Evolutionary conservation across 2,329 filamentous ascomycete genomes (phyloP), one percentile per base, ranked within the genome.

Genomic region (Nakataea oryzae): DNA sequence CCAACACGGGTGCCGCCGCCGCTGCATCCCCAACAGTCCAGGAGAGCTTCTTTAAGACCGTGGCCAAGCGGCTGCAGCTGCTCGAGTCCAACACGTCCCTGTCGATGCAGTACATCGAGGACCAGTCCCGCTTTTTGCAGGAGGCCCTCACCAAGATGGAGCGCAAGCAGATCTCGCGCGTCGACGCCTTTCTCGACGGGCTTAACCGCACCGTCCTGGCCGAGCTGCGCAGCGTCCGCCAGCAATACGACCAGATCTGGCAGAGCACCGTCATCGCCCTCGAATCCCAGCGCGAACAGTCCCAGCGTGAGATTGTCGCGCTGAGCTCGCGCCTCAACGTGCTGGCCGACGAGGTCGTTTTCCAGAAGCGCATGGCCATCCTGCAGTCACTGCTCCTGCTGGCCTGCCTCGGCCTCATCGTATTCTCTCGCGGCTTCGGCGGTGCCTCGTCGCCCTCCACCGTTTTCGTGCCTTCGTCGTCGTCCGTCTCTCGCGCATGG

Each of bases 11-110:
- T 68, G 78, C 73, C 28, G 63, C 74, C 59, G 66, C 74, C 29
- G 67, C 75, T 29, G 75, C 88, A 1, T 84, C 86, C 0, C 93
- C 93, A 2, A 92, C 93, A 0, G 95, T 96, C 1, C 95, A 99
- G 73, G 95, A 99, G 72, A 95, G 90, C 1, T 97, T 99, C 75
- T 99, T 97, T 82, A 97, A 97, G 73, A 91, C 92, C 4, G 88
- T 97, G 11, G 91, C 93, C 65, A 97, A 97, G 74, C 90, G 95
- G 1, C 81, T 99, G 5, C 90, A 93, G 66, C 87, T 93, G 68
- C 86, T 97, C 9, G 95, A 99, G 74, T 85, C 90, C 21, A 99
- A 97, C 72, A 91, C 93, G 13, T 96, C 93, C 0, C 80, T 97
- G 13, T 96, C 93, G 0, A 79, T 97, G 11, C 90, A 96, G 69